Base-by-base conservation (phyloP, 768 basidiomycete species). In the Panellus pusillus region DNA sequence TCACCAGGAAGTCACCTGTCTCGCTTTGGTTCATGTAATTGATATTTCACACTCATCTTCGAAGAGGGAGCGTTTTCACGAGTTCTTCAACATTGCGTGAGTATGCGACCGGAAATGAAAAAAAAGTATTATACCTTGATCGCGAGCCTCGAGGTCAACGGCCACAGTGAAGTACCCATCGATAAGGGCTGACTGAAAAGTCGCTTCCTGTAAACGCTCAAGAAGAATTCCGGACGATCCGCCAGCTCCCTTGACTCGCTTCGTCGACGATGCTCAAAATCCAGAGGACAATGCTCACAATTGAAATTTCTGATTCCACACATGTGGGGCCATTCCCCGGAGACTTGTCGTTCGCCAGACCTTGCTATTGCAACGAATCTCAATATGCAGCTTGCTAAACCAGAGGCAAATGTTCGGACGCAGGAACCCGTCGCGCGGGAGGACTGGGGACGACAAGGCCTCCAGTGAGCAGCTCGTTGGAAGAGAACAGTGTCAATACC, bases 111-210 rank as follows among this genome's bases (percentile, higher is more conserved):
- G n/a, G 14, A 42, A 44, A 55, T 19, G 18, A 27, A 52, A n/a
- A 44, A 20, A 20, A 17, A 11, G 11, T 18, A n/a, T 44, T 8
- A 41, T 49, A 57, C 56, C 51, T 42, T 57, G 51, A 14, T 57
- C 41, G 32, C 51, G 56, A 45, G 51, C 46, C 31, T 57, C 56
- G 17, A 53, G 51, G 43, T 53, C 56, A 32, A 31, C 19, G n/a
- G 38, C 20, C 15, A 57, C 17, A 15, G 43, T 36, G 13, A 53
- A 9, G 27, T 40, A 24, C 51, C 17, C 18, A 49, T 29, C 43
- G 51, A 12, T 6, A 53, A 27, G 17, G 50, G 43, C 47, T 36
- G 40, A 11, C 51, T 31, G 13, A 57, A 53, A 35, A 32, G 51
- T 14, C 42, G 29, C 14, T 40, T 57, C 47, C n/a, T 39, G 39